Conservation (phyloP, 2,329 filamentous ascomycete species). For the Aspergillus sp. region DNA sequence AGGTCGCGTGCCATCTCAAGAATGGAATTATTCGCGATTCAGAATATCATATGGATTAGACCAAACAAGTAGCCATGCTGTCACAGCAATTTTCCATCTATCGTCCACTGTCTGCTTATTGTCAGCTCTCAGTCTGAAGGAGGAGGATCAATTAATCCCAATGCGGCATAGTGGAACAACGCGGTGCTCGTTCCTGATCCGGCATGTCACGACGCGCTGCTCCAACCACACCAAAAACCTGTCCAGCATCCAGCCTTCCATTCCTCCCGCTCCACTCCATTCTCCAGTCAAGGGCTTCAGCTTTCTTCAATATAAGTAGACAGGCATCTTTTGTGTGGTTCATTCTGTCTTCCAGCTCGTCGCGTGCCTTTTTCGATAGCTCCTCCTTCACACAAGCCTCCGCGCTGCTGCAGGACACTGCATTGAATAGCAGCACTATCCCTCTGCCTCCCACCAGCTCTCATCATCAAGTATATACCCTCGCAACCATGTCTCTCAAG, state of each 20-base stretch:
- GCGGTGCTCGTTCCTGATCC: not conserved
- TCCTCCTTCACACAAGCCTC: not conserved
- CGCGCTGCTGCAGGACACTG: too few species aligned
- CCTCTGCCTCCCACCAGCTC: too few species aligned
- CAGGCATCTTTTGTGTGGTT: too few species aligned
- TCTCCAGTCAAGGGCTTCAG: too few species aligned
- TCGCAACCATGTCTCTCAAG: conserved; percentile 52
- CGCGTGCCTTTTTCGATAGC: not conserved
- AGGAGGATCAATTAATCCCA: conserved; percentile 22
- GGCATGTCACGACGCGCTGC: conserved; percentile 1
- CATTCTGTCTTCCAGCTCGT: too few species aligned
- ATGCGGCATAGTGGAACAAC: conserved; percentile 13
- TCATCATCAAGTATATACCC: not conserved
- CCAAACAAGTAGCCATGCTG: not conserved
- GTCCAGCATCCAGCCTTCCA: conserved; percentile 7
- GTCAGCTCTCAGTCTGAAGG: too few species aligned
- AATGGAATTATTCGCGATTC: not conserved
- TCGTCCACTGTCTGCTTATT: too few species aligned
- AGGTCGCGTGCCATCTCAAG: too few species aligned
- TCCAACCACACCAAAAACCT: conserved; percentile 14
- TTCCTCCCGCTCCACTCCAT: too few species aligned
- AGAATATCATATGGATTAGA: not conserved
- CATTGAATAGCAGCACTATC: too few species aligned
- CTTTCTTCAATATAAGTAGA: too few species aligned
- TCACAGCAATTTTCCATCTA: too few species aligned